A percentile compares a stretch with the other conserved stretches of the same genome.
Conservation (phyloP, 371 early-diverging fungal species). For the Mucor circinelloides region DNA sequence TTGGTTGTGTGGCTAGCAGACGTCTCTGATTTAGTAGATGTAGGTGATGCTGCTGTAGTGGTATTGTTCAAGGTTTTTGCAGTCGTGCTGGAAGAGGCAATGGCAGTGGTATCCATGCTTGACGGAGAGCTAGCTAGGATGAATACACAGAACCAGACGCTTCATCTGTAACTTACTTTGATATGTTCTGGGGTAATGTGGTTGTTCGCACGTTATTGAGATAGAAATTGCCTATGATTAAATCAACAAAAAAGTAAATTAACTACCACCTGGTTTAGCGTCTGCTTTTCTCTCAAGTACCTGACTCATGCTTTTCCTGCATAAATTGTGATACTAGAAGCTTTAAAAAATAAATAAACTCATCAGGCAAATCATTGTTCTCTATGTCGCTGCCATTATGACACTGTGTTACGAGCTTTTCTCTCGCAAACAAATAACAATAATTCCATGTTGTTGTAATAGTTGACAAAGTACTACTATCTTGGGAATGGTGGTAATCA, state of each 20-base stretch:
- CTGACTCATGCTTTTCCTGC: constrained; percentile 27
- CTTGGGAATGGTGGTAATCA: neutral
- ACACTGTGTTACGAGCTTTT: constrained; percentile 41
- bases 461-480: neutral
- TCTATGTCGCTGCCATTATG: constrained; percentile 8
- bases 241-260: constrained; percentile 9
- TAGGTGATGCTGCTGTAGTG: constrained; percentile 17
- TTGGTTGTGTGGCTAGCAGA: constrained; percentile 22
- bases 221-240: neutral
- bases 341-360: constrained; percentile 34
- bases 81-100: neutral
- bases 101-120: neutral
- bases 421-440: constrained; percentile 43
- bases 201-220: neutral
- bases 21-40: constrained; percentile 22
- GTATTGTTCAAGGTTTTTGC: neutral
- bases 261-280: constrained; percentile 2
- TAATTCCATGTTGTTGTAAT: constrained; percentile 27
- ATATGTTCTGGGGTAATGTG: constrained; percentile 19
- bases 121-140: neutral
- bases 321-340: constrained; percentile 32
- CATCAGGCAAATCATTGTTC: constrained; percentile 19
- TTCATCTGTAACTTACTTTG: neutral
- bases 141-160: neutral
- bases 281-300: neutral